Percentiles rank a stretch among this genome's conserved stretches.
phyloP scores from a whole-genome alignment of 2,329 filamentous ascomycete species.

The Pestalotiopsis fici region DNA sequence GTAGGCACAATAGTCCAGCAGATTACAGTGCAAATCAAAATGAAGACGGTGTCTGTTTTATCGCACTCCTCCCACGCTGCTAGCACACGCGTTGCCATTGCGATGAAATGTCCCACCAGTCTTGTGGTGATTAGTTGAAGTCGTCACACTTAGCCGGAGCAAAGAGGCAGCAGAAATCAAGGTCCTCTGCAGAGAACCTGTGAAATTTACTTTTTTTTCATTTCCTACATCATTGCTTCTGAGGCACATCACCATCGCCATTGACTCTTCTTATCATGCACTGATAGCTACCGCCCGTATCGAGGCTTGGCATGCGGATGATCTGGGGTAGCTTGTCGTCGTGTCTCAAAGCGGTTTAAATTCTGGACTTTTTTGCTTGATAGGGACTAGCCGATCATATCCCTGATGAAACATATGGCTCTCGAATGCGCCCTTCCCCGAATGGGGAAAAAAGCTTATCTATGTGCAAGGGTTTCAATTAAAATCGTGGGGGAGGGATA shows the following conservation, averaged over 20 bases:
- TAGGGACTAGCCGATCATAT: not conserved
- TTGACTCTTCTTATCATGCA: not conserved
- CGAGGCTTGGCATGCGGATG: not conserved
- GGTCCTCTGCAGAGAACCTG: too few species aligned
- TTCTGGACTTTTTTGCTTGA: not conserved
- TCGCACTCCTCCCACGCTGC: constrained; percentile 51
- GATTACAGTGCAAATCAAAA: constrained; percentile 51
- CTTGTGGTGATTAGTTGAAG: too few species aligned
- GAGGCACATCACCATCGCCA: not conserved
- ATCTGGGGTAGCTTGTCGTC: not conserved
- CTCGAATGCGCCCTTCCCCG: not conserved
- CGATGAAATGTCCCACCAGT: not conserved
- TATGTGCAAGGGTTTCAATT: not conserved
- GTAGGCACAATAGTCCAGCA: constrained; percentile 54
- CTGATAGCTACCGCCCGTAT: not conserved
- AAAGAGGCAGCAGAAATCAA: not conserved
- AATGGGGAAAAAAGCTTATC: not conserved
- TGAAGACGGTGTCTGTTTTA: constrained; percentile 51
- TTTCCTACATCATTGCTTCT: not conserved
- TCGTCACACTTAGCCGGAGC: not conserved
- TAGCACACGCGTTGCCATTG: constrained; percentile 32
- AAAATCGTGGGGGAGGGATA: too few species aligned
- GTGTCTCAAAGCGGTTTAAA: not conserved
- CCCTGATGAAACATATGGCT: not conserved
- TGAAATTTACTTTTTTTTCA: not conserved